These are phyloP conservation scores for Abrus pulchellus DNA, from an alignment of 306 rosid genomes.

Conservation along the genomic window DNA sequence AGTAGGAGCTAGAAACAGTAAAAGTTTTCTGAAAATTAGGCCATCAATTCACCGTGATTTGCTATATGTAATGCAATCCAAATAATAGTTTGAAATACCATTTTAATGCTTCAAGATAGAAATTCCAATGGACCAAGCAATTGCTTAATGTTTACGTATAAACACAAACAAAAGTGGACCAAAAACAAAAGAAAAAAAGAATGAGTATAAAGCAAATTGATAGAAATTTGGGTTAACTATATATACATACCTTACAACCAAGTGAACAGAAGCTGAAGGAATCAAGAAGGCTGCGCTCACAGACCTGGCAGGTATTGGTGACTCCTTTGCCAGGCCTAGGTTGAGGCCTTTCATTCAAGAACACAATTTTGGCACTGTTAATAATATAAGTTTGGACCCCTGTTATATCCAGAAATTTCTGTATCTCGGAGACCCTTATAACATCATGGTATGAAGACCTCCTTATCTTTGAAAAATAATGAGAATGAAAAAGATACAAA, in stretches of 20 bases:
- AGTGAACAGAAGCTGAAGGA: slow-evolving; percentile 76
- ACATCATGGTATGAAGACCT: slow-evolving; percentile 86
- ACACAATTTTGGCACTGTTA: slow-evolving; percentile 78
- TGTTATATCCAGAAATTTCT: slow-evolving; percentile 70
- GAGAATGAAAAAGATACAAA: not conserved
- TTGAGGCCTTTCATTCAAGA: slow-evolving; percentile 78
- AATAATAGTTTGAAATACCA: not conserved
- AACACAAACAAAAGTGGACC: not conserved
- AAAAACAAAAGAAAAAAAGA: not conserved
- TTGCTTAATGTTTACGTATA: not conserved
- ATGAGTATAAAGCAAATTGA: not conserved
- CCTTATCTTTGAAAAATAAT: slow-evolving; percentile 57
- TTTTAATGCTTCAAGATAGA: slow-evolving; percentile 12
- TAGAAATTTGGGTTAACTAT: not conserved
- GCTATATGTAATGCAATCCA: not conserved
- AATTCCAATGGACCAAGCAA: not conserved
- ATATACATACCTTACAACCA: slow-evolving; percentile 66
- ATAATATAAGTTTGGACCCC: slow-evolving; percentile 72
- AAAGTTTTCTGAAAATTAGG: not conserved
- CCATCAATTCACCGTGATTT: slow-evolving; percentile 22
- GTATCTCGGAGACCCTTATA: slow-evolving; percentile 75
- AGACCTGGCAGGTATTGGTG: slow-evolving; percentile 70
- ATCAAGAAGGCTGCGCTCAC: slow-evolving; percentile 70
- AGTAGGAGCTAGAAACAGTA: slow-evolving; percentile 4
- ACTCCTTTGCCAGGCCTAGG: slow-evolving; percentile 74